Evolutionary conservation across 441 rosid genomes (phyloP), one percentile per base, ranked within the genome.

Genomic region (Breynia disticha): DNA sequence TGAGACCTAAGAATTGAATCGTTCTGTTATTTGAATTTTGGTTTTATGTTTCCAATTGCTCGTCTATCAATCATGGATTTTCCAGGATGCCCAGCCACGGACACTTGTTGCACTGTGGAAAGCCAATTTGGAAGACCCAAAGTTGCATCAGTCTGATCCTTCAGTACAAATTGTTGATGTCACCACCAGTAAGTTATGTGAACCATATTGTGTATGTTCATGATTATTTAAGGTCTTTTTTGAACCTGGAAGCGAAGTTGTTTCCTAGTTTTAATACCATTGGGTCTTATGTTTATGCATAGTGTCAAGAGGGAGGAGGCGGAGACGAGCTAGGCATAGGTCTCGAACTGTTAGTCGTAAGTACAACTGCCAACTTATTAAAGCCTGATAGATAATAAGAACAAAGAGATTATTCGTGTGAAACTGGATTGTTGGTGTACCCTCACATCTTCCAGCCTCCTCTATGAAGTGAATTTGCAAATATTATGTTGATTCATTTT

Each of bases 1-100:
- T 53, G 38, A 41, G 52, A 56, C 62, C 47, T 4, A 0, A 5
- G n/a, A 14, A 15, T 13, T 44, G 16, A 6, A 17, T 44, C n/a
- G 13, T 5, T 11, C 47, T 44, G 47, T 4, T 14, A 15, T 13
- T 44, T 44, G 21, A 35, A 35, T 32, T 52, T 52, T 14, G 10
- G 13, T 17, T 45, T 35, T 14, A 20, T 2, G 32, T 24, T 24
- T 24, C 32, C 7, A 24, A 24, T 7, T 7, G 7, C 32, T 24
- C 32, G 48, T 52, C 5, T 56, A 19, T 63, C 46, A 46, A 22
- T 16, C 12, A 32, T 61, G 50, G 32, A 61, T 71, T 59, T n/a
- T 66, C 50, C 90, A 91, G 97, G 97, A 86, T 74, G 81, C 95
- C 52, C 80, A 67, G 57, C 98, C 97, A 46, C 95, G 91, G 11